Evolutionary conservation across 129 eudicot species (phyloP).

Genomic region (Apium graveolens): DNA sequence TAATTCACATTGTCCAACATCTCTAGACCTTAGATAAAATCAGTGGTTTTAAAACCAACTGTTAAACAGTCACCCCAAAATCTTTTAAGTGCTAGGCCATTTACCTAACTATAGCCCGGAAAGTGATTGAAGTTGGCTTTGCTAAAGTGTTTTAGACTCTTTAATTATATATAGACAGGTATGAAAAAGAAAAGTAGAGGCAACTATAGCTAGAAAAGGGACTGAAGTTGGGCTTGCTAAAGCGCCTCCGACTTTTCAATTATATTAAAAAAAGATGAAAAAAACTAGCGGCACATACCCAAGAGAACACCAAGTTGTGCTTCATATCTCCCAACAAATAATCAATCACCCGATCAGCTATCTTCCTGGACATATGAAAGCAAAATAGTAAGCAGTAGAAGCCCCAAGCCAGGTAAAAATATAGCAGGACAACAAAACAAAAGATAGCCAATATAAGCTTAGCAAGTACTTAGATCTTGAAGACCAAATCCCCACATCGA

Average conservation of each 20-base stretch:
- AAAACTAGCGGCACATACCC: conserved; percentile 49
- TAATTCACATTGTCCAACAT: not conserved
- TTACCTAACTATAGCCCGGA: not conserved
- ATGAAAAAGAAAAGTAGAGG: too few species aligned
- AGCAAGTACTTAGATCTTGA: conserved; percentile 45
- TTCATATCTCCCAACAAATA: conserved; percentile 61
- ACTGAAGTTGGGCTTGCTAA: not conserved
- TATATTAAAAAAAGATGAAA: not conserved
- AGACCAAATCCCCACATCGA: conserved; percentile 74
- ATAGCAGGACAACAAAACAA: not conserved
- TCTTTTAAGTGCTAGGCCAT: not conserved
- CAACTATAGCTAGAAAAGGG: not conserved
- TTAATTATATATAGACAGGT: not conserved
- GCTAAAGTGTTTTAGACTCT: not conserved
- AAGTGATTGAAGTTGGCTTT: not conserved
- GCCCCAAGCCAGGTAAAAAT: not conserved
- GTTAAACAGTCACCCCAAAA: too few species aligned
- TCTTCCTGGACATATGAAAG: conserved; percentile 34
- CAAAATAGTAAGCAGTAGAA: conserved; percentile 7
- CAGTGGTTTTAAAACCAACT: not conserved
- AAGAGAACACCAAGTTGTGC: conserved; percentile 53
- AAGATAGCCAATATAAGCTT: not conserved
- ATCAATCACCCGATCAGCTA: conserved; percentile 41
- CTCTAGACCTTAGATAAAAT: not conserved
- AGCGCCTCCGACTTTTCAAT: not conserved